A percentile compares a stretch with the other conserved stretches of the same genome.
These are phyloP conservation scores for Calonectria pteridis DNA, from an alignment of 2,329 filamentous ascomycete genomes.

Conservation along the genomic window DNA sequence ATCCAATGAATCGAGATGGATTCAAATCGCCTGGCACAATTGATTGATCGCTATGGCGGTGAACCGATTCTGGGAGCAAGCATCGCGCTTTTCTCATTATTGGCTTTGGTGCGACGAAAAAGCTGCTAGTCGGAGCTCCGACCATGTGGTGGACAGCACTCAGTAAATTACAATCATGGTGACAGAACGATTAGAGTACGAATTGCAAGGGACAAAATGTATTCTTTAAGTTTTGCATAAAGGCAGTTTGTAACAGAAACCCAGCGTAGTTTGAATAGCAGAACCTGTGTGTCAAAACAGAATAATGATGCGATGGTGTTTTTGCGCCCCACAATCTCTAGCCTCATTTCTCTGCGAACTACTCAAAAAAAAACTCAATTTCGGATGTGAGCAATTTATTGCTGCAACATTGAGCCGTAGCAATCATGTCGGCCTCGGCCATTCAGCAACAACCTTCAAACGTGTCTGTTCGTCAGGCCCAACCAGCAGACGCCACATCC, in stretches of 20 bases:
- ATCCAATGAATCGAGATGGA: neutral
- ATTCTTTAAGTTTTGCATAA: neutral
- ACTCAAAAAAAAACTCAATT: neutral
- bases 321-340: neutral
- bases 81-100: neutral
- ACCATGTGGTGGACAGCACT: neutral
- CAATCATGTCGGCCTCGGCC: neutral
- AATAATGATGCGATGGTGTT: neutral
- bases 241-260: neutral
- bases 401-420: neutral
- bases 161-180: neutral
- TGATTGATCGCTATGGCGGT: neutral
- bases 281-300: neutral
- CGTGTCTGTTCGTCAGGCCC: constrained; percentile 22
- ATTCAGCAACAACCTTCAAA: neutral
- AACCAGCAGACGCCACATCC: neutral
- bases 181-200: neutral
- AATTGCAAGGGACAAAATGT: neutral
- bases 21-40: neutral
- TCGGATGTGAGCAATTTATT: neutral
- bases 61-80: neutral
- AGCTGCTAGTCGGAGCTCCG: neutral
- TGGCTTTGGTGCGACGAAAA: neutral
- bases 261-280: neutral
- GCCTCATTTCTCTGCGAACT: neutral